phyloP scores from a whole-genome alignment of 2,329 filamentous ascomycete species.

The Pseudogymnoascus sp. region DNA sequence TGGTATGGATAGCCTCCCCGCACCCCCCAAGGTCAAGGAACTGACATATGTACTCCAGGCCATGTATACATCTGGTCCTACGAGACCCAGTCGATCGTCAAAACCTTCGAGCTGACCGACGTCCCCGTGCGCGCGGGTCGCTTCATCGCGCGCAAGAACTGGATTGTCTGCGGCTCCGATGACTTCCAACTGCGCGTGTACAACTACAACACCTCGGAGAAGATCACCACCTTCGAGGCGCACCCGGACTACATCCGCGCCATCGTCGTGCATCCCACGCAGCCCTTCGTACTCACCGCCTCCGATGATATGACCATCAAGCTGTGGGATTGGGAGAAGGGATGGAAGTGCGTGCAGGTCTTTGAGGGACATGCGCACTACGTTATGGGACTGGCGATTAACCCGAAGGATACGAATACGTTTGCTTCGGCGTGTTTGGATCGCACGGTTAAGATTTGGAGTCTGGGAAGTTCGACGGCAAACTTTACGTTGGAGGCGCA shows the following conservation, averaged over 20 bases:
- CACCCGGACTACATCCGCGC: constrained; percentile 98
- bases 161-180: constrained; percentile 92
- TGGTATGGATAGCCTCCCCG: constrained; percentile 45
- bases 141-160: constrained; percentile 97
- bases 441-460: constrained; percentile 97
- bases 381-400: constrained; percentile 94
- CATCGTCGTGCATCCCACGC: constrained; percentile 88
- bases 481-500: constrained; percentile 97
- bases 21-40: constrained; percentile 21
- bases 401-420: constrained; percentile 92
- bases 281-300: constrained; percentile 91
- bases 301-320: constrained; percentile 99
- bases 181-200: constrained; percentile 85
- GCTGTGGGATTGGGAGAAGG: constrained; percentile 98
- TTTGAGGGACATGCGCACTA: constrained; percentile 97
- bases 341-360: constrained; percentile 94
- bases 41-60: constrained; percentile 43
- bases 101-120: constrained; percentile 98
- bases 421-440: constrained; percentile 93
- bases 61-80: constrained; percentile 99
- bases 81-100: constrained; percentile 92
- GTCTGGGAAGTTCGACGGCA: constrained; percentile 80
- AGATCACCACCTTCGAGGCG: constrained; percentile 93
- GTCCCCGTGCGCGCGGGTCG: constrained; percentile 94
- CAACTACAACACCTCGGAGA: constrained; percentile 99